A percentile compares a stretch with the other conserved stretches of the same genome.
Evolutionary conservation across 768 basidiomycete species (phyloP).

Genomic region (Fistulinella prunicolor): DNA sequence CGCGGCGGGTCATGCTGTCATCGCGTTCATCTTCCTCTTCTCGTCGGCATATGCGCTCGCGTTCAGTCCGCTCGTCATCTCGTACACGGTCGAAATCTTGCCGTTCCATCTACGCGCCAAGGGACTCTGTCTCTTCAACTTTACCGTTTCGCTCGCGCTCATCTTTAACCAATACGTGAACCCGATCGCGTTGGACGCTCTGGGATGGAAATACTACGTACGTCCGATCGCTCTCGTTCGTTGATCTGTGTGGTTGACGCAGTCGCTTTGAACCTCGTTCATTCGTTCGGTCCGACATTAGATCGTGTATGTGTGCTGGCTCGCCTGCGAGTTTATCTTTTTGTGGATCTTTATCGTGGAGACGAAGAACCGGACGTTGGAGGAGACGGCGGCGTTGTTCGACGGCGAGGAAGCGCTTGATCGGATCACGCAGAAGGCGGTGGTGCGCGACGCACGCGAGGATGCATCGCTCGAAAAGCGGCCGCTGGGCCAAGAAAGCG

Average conservation of each 20-base stretch:
- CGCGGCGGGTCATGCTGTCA: conserved; percentile 63
- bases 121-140: conserved; percentile 80
- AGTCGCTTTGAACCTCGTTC: too few relatives aligned
- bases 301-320: conserved; percentile 71
- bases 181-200: conserved; percentile 63
- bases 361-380: conserved; percentile 70
- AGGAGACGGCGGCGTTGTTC: conserved; percentile 81
- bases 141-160: conserved; percentile 71
- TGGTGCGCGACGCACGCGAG: conserved; percentile 12
- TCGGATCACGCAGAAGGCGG: conserved; percentile 31
- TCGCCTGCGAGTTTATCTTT: conserved; percentile 63
- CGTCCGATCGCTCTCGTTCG: too few relatives aligned
- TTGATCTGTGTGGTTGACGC: too few relatives aligned
- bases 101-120: conserved; percentile 83
- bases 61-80: conserved; percentile 82
- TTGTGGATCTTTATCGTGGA: conserved; percentile 67
- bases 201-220: conserved; percentile 78
- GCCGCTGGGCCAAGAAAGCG: too few relatives aligned
- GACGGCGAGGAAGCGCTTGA: conserved; percentile 59
- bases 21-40: conserved; percentile 83
- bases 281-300: too few relatives aligned
- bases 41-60: conserved; percentile 78
- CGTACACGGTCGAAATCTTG: conserved; percentile 87
- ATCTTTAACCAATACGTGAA: conserved; percentile 92
- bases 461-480: conserved; percentile 1